A percentile compares a stretch with the other conserved stretches of the same genome.
phyloP scores from a whole-genome alignment of 31 red algal species.

The Odonthalia washingtoniensis region DNA sequence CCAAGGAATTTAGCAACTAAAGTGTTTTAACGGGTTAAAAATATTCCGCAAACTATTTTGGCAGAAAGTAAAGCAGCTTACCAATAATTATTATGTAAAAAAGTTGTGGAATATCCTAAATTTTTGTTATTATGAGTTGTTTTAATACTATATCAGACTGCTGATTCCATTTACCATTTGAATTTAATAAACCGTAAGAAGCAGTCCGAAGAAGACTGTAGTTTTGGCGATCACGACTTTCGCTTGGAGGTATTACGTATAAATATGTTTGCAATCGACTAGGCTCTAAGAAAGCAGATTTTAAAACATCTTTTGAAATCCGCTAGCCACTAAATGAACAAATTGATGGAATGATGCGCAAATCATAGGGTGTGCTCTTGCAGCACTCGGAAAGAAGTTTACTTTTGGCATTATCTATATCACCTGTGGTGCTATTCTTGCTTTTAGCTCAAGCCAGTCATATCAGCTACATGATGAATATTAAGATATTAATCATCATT shows the following conservation, averaged over 20 bases:
- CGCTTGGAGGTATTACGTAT: background rate
- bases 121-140: background rate
- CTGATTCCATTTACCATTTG: background rate
- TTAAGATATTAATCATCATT: too few relatives aligned
- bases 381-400: background rate
- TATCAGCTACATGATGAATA: too few relatives aligned
- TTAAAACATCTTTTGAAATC: background rate
- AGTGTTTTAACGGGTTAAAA: too few relatives aligned
- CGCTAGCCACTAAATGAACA: background rate
- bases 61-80: background rate
- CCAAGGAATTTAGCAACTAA: background rate
- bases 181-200: background rate
- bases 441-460: too few relatives aligned
- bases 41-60: background rate
- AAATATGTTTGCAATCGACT: background rate
- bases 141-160: background rate
- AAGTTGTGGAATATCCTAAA: background rate
- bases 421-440: background rate
- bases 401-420: background rate
- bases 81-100: background rate
- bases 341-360: background rate
- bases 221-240: background rate
- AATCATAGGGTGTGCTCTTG: background rate
- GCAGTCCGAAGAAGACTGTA: background rate
- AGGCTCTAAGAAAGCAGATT: slow-evolving; percentile 1